Percentiles rank a stretch among this genome's conserved stretches.
Conservation (phyloP, 108 stramenopile genomes). For the Skeletonema costatum region DNA sequence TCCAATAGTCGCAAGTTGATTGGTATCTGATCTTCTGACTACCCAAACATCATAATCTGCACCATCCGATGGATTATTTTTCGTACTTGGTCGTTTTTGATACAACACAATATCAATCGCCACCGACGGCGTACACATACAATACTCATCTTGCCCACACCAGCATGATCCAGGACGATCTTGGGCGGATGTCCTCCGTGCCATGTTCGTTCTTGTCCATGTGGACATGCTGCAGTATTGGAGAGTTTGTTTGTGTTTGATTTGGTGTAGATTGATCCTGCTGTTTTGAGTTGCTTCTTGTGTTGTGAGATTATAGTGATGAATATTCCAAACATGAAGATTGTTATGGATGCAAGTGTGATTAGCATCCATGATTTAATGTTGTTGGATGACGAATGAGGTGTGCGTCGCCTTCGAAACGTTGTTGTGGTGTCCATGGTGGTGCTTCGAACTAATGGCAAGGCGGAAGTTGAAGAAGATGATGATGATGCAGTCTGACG, state of each 20-base stretch:
- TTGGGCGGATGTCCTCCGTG: conserved; percentile 49
- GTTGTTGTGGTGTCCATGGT: too few relatives aligned
- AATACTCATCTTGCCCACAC: conserved; percentile 77
- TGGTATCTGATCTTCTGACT: conserved; percentile 77
- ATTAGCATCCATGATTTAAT: not conserved
- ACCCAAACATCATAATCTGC: conserved; percentile 64
- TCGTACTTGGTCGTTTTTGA: conserved; percentile 8
- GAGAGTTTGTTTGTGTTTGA: not conserved
- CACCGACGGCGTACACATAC: conserved; percentile 87
- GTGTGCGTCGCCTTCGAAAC: not conserved
- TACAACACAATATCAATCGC: conserved; percentile 82
- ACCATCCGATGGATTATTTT: not conserved
- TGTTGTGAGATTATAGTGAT: not conserved
- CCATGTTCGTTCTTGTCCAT: conserved; percentile 38
- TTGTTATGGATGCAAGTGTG: not conserved
- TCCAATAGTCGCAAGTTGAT: conserved; percentile 84
- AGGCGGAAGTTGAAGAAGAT: too few relatives aligned
- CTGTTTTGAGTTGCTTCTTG: too few relatives aligned
- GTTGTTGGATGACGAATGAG: not conserved
- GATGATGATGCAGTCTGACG: too few relatives aligned
- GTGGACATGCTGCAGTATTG: not conserved
- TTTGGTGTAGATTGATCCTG: too few relatives aligned
- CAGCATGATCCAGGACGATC: conserved; percentile 69
- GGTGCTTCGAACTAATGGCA: too few relatives aligned
- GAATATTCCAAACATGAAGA: not conserved